A percentile compares a stretch with the other conserved stretches of the same genome.
Conservation (phyloP, 768 basidiomycete genomes). For the Amanita fuliginea region DNA sequence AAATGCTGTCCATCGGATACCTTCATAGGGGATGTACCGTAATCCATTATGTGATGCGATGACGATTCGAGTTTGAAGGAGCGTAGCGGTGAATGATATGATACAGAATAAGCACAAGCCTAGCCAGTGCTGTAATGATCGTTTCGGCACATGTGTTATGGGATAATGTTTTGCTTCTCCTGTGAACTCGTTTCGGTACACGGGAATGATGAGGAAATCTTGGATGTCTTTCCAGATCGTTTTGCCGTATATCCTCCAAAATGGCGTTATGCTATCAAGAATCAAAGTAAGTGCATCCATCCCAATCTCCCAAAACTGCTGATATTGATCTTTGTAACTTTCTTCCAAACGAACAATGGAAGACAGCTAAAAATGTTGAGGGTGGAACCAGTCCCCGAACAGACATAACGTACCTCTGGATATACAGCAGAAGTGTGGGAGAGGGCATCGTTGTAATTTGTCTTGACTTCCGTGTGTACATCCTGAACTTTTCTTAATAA, state of each 20-base stretch:
- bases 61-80: slow-evolving; percentile 51
- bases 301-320: slow-evolving; percentile 73
- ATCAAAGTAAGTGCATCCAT: slow-evolving; percentile 70
- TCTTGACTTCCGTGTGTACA: slow-evolving; percentile 46
- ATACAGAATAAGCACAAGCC: slow-evolving; percentile 43
- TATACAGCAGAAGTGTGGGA: slow-evolving; percentile 67
- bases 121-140: slow-evolving; percentile 62
- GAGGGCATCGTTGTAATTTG: slow-evolving; percentile 51
- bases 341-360: slow-evolving; percentile 63
- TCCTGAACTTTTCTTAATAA: slow-evolving; percentile 42
- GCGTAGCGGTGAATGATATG: slow-evolving; percentile 32
- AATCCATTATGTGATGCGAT: slow-evolving; percentile 47
- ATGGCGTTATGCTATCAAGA: slow-evolving; percentile 65
- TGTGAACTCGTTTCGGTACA: slow-evolving; percentile 78
- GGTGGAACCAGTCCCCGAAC: not conserved
- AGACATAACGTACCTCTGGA: slow-evolving; percentile 47
- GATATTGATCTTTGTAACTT: slow-evolving; percentile 70
- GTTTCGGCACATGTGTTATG: slow-evolving; percentile 44
- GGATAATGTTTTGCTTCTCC: slow-evolving; percentile 62
- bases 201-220: slow-evolving; percentile 72
- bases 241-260: slow-evolving; percentile 76
- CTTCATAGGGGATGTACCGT: slow-evolving; percentile 44
- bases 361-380: slow-evolving; percentile 38
- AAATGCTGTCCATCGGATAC: slow-evolving; percentile 51
- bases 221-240: slow-evolving; percentile 72